Evolutionary conservation across 495 filamentous ascomycete genomes (phyloP), one percentile per base, ranked within the genome.

Genomic region (Cetradonia linearis): DNA sequence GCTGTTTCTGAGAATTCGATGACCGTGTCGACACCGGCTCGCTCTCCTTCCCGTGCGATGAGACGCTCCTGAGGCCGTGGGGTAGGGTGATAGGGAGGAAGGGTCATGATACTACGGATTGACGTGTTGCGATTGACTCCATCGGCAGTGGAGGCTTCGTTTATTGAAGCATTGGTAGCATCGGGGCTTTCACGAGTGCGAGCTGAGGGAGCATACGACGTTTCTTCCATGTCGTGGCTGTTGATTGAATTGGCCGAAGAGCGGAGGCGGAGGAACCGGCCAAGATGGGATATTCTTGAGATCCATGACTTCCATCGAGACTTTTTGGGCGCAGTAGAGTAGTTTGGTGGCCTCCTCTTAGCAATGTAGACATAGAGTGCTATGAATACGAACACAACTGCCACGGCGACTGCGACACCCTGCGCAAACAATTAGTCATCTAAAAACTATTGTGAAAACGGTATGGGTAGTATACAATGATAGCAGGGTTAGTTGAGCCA

Each of bases 21-120:
- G 4, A 98, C 91, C 37, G 88, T 80, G 65, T 98, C 93, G 64
- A 98, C 91, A 4, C 93, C 93, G 47, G 76, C 91, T 30, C 93
- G 81, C 69, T 98, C 93, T 36, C 93, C 93, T 71, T 94, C 93
- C 0, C 93, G 81, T 16, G 83, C 93, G 44, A 97, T 79, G n/a
- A 96, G 81, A 63, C 85, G 86, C 69, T 98, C 93, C 55, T 78
- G 84, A 23, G 86, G 83, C 38, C 82, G 78, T 5, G 88, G 83
- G 42, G 82, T 82, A 0, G 76, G 72, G 1, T 81, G 78, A 72
- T 98, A 98, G 5, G 85, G 78, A 0, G 93, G 93, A 6, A 98
- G 74, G 0, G 93, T 96, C 78, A 96, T 94, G 52, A 97, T 83
- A 7, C 89, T 94, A 62, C 93, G 85, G 30, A 97, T 77, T 7